Evolutionary conservation across 495 filamentous ascomycete genomes (phyloP).

Genomic region (Hypoxylon rickii): DNA sequence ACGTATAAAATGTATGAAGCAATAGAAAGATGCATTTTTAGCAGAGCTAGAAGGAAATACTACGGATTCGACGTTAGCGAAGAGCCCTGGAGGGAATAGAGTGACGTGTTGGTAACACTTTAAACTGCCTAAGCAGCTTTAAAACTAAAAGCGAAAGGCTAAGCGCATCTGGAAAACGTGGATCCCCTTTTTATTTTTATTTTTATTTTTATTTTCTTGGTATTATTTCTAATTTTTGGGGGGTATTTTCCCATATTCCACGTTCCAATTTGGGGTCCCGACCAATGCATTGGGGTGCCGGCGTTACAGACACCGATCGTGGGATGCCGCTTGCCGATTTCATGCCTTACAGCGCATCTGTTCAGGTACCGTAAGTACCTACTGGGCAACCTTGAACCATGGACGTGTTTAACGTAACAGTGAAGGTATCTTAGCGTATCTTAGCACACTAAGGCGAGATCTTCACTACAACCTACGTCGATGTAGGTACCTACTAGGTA

Average conservation of each 20-base stretch:
- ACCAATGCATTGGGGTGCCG: constrained; percentile 20
- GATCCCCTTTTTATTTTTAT: constrained; percentile 15
- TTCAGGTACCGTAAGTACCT: too few species aligned
- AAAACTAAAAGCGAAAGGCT: too few species aligned
- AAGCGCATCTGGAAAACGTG: constrained; percentile 28
- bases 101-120: constrained; percentile 14
- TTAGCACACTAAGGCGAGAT: constrained; percentile 22
- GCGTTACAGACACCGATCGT: constrained; percentile 20
- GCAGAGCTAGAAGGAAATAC: background rate
- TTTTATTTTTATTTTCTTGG: too few species aligned
- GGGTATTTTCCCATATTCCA: background rate
- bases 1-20: constrained; percentile 21
- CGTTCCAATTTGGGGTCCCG: constrained; percentile 3
- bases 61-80: too few species aligned
- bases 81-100: background rate
- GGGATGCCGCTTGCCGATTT: constrained; percentile 21
- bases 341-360: too few species aligned
- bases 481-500: too few species aligned
- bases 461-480: too few species aligned
- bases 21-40: constrained; percentile 22
- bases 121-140: constrained; percentile 19
- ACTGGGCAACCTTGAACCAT: too few species aligned
- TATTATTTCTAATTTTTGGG: background rate
- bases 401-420: constrained; percentile 18
- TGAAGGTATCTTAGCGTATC: constrained; percentile 14